A percentile compares a stretch with the other conserved stretches of the same genome.
These are phyloP conservation scores for Platanus orientalis DNA, from an alignment of 164 flowering plant species.

Conservation along the genomic window DNA sequence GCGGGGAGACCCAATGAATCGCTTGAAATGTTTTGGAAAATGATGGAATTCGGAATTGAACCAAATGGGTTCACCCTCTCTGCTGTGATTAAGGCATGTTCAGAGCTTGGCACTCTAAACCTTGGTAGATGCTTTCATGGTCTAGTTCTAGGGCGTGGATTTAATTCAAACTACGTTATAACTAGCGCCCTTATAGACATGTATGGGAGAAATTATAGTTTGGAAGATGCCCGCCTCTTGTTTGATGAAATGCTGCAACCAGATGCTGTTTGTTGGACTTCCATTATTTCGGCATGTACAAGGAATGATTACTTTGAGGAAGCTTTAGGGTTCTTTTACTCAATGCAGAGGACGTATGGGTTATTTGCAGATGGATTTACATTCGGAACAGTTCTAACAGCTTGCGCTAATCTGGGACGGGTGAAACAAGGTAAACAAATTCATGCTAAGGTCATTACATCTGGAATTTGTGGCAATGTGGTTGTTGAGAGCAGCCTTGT, in stretches of 20 bases:
- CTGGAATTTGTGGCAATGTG: conserved; percentile 45
- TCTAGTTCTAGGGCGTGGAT: conserved; percentile 39
- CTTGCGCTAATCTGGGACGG: conserved; percentile 60
- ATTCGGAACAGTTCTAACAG: conserved; percentile 52
- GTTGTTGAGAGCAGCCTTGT: conserved; percentile 66
- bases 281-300: conserved; percentile 48
- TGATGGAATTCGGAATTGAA: conserved; percentile 29
- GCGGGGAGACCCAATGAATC: conserved; percentile 31
- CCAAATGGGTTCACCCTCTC: conserved; percentile 61
- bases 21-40: conserved; percentile 39
- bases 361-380: conserved; percentile 41
- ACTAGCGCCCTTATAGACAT: too few species aligned
- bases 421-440: conserved; percentile 56
- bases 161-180: conserved; percentile 44
- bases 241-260: conserved; percentile 53
- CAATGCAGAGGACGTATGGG: conserved; percentile 34
- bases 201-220: conserved; percentile 43
- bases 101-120: conserved; percentile 30
- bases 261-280: conserved; percentile 58
- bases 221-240: conserved; percentile 32
- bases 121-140: conserved; percentile 52
- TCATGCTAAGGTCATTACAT: conserved; percentile 40
- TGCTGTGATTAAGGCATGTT: conserved; percentile 56
- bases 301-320: conserved; percentile 48
- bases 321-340: conserved; percentile 39